These are phyloP conservation scores for Tothia fuscella DNA, from an alignment of 2,329 filamentous ascomycete species.

Conservation along the genomic window DNA sequence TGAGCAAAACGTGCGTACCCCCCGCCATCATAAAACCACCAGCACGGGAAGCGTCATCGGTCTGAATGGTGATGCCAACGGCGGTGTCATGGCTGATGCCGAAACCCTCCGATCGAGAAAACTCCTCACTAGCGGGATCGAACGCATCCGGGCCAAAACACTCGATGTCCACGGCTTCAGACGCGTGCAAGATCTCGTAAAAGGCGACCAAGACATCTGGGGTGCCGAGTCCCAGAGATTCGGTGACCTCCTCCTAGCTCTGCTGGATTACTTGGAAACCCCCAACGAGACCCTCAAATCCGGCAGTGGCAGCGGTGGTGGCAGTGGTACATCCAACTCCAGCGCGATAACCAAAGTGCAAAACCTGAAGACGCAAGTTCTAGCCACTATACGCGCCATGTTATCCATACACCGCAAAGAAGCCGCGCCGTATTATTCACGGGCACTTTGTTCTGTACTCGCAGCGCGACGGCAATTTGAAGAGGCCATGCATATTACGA, in stretches of 20 bases:
- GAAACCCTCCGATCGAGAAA: slow-evolving; percentile 37
- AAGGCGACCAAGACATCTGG: slow-evolving; percentile 48
- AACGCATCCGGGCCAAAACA: slow-evolving; percentile 56
- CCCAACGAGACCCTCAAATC: slow-evolving; percentile 26
- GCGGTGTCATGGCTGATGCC: slow-evolving; percentile 18
- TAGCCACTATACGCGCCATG: slow-evolving; percentile 62
- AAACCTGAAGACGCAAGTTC: slow-evolving; percentile 61
- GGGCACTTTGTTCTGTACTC: slow-evolving; percentile 55
- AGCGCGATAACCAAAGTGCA: slow-evolving; percentile 52
- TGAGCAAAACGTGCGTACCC: slow-evolving; percentile 16
- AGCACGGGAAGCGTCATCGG: slow-evolving; percentile 25
- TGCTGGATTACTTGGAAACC: slow-evolving; percentile 61
- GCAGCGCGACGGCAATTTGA: slow-evolving; percentile 55
- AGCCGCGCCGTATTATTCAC: slow-evolving; percentile 56
- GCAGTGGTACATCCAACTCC: slow-evolving; percentile 28
- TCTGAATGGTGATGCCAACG: slow-evolving; percentile 15
- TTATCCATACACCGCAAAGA: slow-evolving; percentile 54
- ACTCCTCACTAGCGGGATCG: slow-evolving; percentile 61
- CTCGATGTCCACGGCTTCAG: slow-evolving; percentile 76
- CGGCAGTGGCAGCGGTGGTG: slow-evolving; percentile 6
- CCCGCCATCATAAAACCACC: slow-evolving; percentile 25
- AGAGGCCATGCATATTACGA: slow-evolving; percentile 57
- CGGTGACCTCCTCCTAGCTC: slow-evolving; percentile 51
- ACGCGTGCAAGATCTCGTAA: slow-evolving; percentile 62
- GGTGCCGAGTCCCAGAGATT: slow-evolving; percentile 59